These are phyloP conservation scores for Fraxinus americana DNA, from an alignment of 257 asterid species.

Conservation along the genomic window DNA sequence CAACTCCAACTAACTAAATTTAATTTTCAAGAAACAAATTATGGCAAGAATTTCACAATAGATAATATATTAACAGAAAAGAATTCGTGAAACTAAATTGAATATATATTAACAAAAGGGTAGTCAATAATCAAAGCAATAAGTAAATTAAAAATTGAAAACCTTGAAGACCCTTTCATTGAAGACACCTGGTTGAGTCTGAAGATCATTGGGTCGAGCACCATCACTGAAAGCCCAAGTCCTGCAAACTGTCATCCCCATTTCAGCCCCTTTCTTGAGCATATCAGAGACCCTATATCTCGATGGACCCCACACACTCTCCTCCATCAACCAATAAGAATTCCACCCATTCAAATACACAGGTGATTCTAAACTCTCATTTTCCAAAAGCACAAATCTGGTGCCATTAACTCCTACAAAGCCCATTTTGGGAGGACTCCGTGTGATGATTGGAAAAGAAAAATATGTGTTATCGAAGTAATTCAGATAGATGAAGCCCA, in stretches of 20 bases:
- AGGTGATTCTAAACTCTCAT: neutral
- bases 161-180: constrained; percentile 54
- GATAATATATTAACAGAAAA: neutral
- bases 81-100: neutral
- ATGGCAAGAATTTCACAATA: neutral
- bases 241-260: constrained; percentile 61
- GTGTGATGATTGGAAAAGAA: constrained; percentile 29
- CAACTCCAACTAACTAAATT: neutral
- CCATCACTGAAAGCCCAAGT: constrained; percentile 74
- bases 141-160: no score
- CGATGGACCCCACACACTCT: constrained; percentile 37
- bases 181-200: constrained; percentile 46
- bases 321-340: constrained; percentile 66
- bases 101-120: neutral
- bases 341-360: constrained; percentile 64
- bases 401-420: constrained; percentile 59
- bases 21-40: neutral
- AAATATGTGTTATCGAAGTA: constrained; percentile 34
- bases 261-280: constrained; percentile 45
- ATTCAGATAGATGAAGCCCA: constrained; percentile 35
- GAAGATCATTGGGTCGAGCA: constrained; percentile 42
- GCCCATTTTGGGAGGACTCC: constrained; percentile 40
- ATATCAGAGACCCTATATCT: constrained; percentile 51
- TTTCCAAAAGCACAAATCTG: constrained; percentile 39
- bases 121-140: neutral